phyloP scores from a whole-genome alignment of 177 flowering plant species.

The Vitis hybrid region DNA sequence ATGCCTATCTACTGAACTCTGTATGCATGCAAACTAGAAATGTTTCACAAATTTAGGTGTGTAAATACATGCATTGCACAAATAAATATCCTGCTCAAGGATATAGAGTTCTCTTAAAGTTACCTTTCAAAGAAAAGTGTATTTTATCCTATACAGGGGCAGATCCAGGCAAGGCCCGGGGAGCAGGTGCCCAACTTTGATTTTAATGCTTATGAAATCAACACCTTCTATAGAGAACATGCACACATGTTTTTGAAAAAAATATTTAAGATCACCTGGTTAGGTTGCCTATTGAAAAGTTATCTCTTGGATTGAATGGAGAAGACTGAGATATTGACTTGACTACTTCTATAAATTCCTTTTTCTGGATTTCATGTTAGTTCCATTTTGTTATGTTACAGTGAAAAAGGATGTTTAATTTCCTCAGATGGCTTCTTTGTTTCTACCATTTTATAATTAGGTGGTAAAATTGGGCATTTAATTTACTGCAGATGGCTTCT shows the following conservation, averaged over 20 bases:
- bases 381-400: not conserved
- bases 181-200: not conserved
- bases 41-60: not conserved
- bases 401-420: too few species aligned
- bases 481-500: conserved; percentile 82
- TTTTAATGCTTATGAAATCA: not conserved
- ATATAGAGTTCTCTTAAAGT: not conserved
- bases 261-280: too few species aligned
- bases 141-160: not conserved
- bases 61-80: not conserved
- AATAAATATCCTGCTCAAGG: not conserved
- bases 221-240: not conserved
- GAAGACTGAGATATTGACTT: too few species aligned
- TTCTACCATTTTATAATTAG: not conserved
- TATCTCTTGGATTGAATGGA: too few species aligned
- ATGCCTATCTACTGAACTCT: too few species aligned
- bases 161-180: too few species aligned
- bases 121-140: not conserved
- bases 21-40: too few species aligned
- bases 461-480: not conserved
- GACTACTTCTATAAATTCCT: not conserved
- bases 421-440: too few species aligned
- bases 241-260: not conserved
- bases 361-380: not conserved
- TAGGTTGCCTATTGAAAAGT: too few species aligned